Conservation (phyloP, 768 basidiomycete genomes). For the Cyclocybe aegerita region DNA sequence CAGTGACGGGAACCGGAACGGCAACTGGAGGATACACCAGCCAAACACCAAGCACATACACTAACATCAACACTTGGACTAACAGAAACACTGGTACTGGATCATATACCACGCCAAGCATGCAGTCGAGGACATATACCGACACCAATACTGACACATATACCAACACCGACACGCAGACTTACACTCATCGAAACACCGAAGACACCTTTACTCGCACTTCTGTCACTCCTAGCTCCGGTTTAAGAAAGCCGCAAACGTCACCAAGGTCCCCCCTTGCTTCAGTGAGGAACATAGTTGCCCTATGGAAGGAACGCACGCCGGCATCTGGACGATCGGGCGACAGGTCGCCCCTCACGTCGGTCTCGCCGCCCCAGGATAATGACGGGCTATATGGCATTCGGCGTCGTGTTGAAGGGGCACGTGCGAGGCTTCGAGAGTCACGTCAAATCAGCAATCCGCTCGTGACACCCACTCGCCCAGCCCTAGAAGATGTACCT, state of each 20-base stretch:
- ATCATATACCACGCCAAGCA: constrained; percentile 25
- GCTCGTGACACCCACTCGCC: constrained; percentile 21
- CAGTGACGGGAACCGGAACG: constrained; percentile 28
- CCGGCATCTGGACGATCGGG: background rate
- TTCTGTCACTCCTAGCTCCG: constrained; percentile 46
- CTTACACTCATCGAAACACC: constrained; percentile 26
- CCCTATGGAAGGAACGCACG: constrained; percentile 78
- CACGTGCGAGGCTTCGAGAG: constrained; percentile 33
- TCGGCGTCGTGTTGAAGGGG: constrained; percentile 40
- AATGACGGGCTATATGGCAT: constrained; percentile 54
- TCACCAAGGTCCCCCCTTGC: constrained; percentile 72
- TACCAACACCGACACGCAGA: constrained; percentile 9
- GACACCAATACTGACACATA: constrained; percentile 23
- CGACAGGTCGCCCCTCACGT: constrained; percentile 25
- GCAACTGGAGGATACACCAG: constrained; percentile 28
- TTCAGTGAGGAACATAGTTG: constrained; percentile 77
- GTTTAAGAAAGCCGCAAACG: constrained; percentile 60
- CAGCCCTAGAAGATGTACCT: constrained; percentile 18
- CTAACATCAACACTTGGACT: constrained; percentile 31
- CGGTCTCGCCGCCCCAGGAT: constrained; percentile 32
- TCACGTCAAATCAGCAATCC: constrained; percentile 21
- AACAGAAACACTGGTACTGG: constrained; percentile 32
- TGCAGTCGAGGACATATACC: constrained; percentile 38
- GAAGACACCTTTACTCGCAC: constrained; percentile 42
- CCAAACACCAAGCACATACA: constrained; percentile 37